Conservation (phyloP, 2,329 filamentous ascomycete species). For the Fusarium burgessii region DNA sequence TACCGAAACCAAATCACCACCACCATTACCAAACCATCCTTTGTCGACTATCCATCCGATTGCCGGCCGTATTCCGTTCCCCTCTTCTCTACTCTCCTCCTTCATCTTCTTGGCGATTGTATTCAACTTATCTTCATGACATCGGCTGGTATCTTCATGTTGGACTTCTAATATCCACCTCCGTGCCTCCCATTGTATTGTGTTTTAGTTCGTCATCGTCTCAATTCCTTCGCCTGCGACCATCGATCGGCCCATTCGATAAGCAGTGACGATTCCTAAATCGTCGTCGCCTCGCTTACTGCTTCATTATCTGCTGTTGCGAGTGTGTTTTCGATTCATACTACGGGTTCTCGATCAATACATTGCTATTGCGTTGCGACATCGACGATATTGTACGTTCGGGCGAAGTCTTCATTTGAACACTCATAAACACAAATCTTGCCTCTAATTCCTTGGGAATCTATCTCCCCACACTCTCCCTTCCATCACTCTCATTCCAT, state of each 20-base stretch:
- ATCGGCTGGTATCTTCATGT: constrained; percentile 10
- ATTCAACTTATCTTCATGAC: constrained; percentile 18
- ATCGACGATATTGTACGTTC: constrained; percentile 21
- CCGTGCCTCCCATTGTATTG: constrained; percentile 10
- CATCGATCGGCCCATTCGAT: constrained; percentile 26
- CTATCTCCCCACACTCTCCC: constrained; percentile 17
- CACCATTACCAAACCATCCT: constrained; percentile 23
- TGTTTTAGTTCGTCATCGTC: constrained; percentile 1
- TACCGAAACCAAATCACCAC: constrained; percentile 39
- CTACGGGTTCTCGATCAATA: constrained; percentile 4
- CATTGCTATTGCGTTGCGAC: constrained; percentile 7
- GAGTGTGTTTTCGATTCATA: constrained; percentile 5
- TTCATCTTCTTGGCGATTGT: constrained; percentile 19
- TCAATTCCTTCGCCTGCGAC: constrained; percentile 20
- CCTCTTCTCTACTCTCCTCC: constrained; percentile 29
- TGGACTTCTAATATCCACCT: constrained; percentile 8
- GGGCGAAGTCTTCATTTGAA: constrained; percentile 17
- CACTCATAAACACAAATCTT: constrained; percentile 21
- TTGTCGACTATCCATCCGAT: constrained; percentile 24
- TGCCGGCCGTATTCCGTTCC: constrained; percentile 34
- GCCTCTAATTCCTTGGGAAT: constrained; percentile 8
- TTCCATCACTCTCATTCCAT: constrained; percentile 22
- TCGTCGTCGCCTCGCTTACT: not conserved
- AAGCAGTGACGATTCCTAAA: constrained; percentile 32
- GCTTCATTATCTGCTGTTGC: constrained; percentile 3